A percentile compares a stretch with the other conserved stretches of the same genome.
Conservation (phyloP, 2,329 filamentous ascomycete genomes). For the Ceratocystis alfenasii region DNA sequence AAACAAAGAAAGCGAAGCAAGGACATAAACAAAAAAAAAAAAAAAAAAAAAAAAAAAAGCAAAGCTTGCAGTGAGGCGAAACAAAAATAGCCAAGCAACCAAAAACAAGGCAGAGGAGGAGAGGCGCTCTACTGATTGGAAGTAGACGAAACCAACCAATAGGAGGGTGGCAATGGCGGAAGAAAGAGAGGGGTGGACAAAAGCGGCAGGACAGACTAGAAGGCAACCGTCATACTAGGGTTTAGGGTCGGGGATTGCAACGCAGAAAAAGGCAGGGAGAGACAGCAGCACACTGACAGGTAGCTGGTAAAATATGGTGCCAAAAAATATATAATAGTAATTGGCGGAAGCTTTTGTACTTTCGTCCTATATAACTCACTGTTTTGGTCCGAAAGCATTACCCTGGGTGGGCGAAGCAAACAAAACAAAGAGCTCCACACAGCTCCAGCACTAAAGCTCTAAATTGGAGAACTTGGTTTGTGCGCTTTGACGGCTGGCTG, state of each 20-base stretch:
- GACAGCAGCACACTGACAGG: too few species aligned
- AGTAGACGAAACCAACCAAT: background rate
- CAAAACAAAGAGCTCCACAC: conserved; percentile 11
- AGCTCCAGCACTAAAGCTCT: too few species aligned
- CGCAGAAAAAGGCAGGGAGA: background rate
- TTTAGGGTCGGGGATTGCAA: too few species aligned
- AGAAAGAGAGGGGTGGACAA: background rate
- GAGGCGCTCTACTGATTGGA: background rate
- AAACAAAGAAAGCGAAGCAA: background rate
- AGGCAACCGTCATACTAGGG: background rate
- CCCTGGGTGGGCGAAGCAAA: conserved; percentile 1
- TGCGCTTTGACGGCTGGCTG: too few species aligned
- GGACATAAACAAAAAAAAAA: background rate
- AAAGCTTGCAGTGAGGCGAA: too few species aligned
- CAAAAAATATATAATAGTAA: background rate
- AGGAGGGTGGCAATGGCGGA: background rate
- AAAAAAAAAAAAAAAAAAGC: background rate
- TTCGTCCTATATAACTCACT: background rate
- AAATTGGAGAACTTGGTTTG: too few species aligned
- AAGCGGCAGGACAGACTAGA: background rate
- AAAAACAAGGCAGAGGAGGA: background rate
- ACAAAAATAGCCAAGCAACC: conserved; percentile 6
- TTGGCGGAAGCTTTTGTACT: background rate
- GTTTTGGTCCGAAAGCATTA: background rate
- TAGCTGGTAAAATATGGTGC: background rate